Evolutionary conservation across 1,284 basidiomycete genomes (phyloP), one percentile per base, ranked within the genome.

Genomic region (Jaminaea rosea): DNA sequence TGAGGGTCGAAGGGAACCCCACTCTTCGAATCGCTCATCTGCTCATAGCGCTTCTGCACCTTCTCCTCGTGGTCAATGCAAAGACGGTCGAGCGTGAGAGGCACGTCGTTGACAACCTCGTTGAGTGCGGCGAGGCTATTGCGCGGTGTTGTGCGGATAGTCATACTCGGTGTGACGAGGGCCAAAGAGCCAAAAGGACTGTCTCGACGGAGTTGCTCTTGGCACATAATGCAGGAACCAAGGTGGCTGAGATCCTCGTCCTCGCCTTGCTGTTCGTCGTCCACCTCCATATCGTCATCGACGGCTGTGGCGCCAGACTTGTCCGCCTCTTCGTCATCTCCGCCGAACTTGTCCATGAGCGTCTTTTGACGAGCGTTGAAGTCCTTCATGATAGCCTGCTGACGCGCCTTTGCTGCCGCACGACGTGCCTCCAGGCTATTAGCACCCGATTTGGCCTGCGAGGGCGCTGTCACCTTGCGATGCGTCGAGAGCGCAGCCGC

Each of bases 151-250:
- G 81, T 81, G 41, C 92, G 82, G 29, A 98, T 79, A 49, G 91
- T 77, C 32, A 87, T 81, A 74, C 91, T 96, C 0, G 89, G 84
- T 72, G 98, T 93, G 4, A 98, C 74, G 53, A 93, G 79, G 1
- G 87, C 88, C n/a, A 99, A 80, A 44, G 83, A 83, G 11, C 94
- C 94, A 69, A 96, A 97, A 0, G 87, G 79, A 55, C 82, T 80
- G 11, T 80, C 77, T 0, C 79, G 76, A 55, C 83, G 86, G 45
- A 97, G 81, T 55, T 90, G 86, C 73, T 98, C 94, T 74, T 98
- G 94, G 67, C 94, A 99, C 7, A 98, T 88, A 59, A 99, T 98
- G 74, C 94, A 99, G 24, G 85, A 86, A 1, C 93, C 94, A 59
- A 51, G 80, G 1, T 78, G 78, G 29, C 77, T 76, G 34, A 78